Conservation (phyloP, 306 rosid genomes). For the Boehmeria nivea region DNA sequence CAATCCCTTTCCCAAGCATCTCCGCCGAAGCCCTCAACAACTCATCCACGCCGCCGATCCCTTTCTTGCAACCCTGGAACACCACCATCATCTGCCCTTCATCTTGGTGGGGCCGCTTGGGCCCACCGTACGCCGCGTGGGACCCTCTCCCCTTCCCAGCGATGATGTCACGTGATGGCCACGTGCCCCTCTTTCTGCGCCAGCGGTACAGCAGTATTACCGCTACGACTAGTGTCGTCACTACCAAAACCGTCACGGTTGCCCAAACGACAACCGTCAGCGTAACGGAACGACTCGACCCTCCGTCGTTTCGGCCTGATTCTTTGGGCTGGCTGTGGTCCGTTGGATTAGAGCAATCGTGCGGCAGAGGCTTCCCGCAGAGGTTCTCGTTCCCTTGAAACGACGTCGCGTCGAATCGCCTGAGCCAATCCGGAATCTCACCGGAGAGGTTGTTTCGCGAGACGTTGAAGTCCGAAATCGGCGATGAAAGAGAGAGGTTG, state of each 20-base stretch:
- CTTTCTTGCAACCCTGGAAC: slow-evolving; percentile 7
- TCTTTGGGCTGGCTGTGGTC: neutral
- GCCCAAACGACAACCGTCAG: neutral
- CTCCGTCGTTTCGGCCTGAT: neutral
- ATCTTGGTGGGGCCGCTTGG: neutral
- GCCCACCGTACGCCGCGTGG: neutral
- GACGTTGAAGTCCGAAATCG: slow-evolving; percentile 18
- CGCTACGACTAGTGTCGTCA: neutral
- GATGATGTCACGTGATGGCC: neutral
- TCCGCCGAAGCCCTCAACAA: slow-evolving; percentile 25
- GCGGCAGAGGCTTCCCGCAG: slow-evolving; percentile 22
- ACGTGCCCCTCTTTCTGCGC: neutral
- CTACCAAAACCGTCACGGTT: neutral
- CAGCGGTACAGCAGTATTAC: neutral
- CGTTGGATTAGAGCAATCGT: slow-evolving; percentile 8
- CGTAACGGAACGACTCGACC: neutral
- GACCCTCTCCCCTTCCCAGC: neutral
- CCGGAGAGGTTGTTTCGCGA: slow-evolving; percentile 27
- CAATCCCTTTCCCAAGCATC: slow-evolving; percentile 21
- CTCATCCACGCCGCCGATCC: slow-evolving; percentile 7
- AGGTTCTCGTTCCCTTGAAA: slow-evolving; percentile 10
- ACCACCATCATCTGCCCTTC: slow-evolving; percentile 10
- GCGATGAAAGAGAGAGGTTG: no score
- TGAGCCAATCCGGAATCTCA: slow-evolving; percentile 10
- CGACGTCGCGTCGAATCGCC: slow-evolving; percentile 6